These are phyloP conservation scores for Myriosclerotinia duriaeana DNA, from an alignment of 2,329 filamentous ascomycete species.

Conservation along the genomic window DNA sequence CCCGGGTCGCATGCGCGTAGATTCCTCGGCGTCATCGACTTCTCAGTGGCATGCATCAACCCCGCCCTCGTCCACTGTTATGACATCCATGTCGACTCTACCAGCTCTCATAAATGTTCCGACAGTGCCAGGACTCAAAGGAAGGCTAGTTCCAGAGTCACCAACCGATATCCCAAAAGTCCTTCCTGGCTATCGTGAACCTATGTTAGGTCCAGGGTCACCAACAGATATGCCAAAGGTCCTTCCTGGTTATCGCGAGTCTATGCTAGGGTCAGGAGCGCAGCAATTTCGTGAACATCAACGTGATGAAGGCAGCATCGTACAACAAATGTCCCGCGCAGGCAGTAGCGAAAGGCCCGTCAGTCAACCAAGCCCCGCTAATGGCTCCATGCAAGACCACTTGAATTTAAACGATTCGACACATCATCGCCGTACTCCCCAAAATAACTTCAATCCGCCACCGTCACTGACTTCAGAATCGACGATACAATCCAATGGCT, in stretches of 20 bases:
- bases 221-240: conserved; percentile 28
- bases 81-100: conserved; percentile 18
- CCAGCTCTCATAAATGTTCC: conserved; percentile 24
- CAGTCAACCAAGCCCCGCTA: conserved; percentile 26
- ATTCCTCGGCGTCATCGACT: conserved; percentile 31
- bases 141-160: conserved; percentile 27
- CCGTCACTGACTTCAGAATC: conserved; percentile 38
- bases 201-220: conserved; percentile 32
- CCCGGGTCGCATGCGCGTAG: conserved; percentile 28
- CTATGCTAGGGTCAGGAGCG: conserved; percentile 33
- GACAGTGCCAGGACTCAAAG: conserved; percentile 19
- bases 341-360: conserved; percentile 29
- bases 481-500: conserved; percentile 35
- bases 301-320: conserved; percentile 28
- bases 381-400: conserved; percentile 23
- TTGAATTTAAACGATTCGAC: conserved; percentile 29
- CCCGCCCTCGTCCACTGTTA: conserved; percentile 1
- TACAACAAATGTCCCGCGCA: conserved; percentile 29
- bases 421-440: conserved; percentile 34
- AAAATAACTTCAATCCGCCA: conserved; percentile 29
- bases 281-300: conserved; percentile 38
- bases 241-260: conserved; percentile 40
- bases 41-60: conserved; percentile 32
- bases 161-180: conserved; percentile 31
- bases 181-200: conserved; percentile 40